phyloP scores from a whole-genome alignment of 1,284 basidiomycete species.

The Somion occarium region DNA sequence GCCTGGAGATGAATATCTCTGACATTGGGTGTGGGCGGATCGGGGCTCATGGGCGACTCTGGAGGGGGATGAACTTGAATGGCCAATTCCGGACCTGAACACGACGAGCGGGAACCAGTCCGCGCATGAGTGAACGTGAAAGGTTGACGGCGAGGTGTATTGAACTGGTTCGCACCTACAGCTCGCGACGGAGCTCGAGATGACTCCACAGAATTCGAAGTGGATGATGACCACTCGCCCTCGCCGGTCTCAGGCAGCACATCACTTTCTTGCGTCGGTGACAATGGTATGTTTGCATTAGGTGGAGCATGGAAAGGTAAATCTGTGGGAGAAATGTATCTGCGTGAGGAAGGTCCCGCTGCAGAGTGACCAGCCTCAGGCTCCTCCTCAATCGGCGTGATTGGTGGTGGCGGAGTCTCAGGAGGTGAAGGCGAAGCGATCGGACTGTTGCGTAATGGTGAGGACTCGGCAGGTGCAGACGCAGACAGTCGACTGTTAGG shows the following conservation, averaged over 20 bases:
- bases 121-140: conserved; percentile 29
- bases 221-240: conserved; percentile 14
- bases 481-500: conserved; percentile 29
- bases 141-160: conserved; percentile 52
- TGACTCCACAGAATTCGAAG: conserved; percentile 38
- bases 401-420: conserved; percentile 67
- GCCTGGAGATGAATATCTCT: conserved; percentile 77
- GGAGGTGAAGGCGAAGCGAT: conserved; percentile 40
- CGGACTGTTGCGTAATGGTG: conserved; percentile 49
- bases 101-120: conserved; percentile 29
- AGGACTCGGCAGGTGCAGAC: conserved; percentile 45
- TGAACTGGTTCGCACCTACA: conserved; percentile 78
- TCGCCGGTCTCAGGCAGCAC: conserved; percentile 8
- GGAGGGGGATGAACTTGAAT: conserved; percentile 71
- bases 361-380: conserved; percentile 27
- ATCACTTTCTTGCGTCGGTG: conserved; percentile 32
- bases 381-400: conserved; percentile 72
- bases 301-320: conserved; percentile 52
- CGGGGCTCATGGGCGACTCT: conserved; percentile 67
- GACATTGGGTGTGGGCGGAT: conserved; percentile 73
- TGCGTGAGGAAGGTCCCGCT: conserved; percentile 31
- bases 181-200: conserved; percentile 31
- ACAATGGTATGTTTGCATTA: conserved; percentile 44
- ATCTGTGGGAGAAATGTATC: conserved; percentile 67
- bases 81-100: conserved; percentile 55